Evolutionary conservation across 2,329 filamentous ascomycete species (phyloP).

Genomic region (Colletotrichum sp.): DNA sequence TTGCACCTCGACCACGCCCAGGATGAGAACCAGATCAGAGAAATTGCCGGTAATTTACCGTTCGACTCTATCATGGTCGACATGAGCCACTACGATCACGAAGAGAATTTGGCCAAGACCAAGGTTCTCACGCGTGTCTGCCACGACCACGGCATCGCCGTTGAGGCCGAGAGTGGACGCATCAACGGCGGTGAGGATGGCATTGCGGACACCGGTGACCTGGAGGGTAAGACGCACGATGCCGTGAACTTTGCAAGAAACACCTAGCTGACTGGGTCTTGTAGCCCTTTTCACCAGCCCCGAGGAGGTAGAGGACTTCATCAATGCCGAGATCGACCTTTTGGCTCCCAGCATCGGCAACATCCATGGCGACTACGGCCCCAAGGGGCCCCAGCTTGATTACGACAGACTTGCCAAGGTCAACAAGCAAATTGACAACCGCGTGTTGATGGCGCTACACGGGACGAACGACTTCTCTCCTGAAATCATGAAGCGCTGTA

Average conservation of each 20-base stretch:
- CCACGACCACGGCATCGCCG: slow-evolving; percentile 65
- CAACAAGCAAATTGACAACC: slow-evolving; percentile 25
- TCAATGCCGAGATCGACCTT: slow-evolving; percentile 74
- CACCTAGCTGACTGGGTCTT: background rate
- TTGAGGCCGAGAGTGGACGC: slow-evolving; percentile 70
- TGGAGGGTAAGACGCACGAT: slow-evolving; percentile 35
- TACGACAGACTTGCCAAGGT: slow-evolving; percentile 54
- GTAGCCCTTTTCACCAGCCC: slow-evolving; percentile 60
- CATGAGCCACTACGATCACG: slow-evolving; percentile 75
- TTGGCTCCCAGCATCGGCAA: slow-evolving; percentile 79
- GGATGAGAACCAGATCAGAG: slow-evolving; percentile 59
- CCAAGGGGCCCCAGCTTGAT: slow-evolving; percentile 65
- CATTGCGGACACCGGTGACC: slow-evolving; percentile 61
- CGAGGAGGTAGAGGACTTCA: slow-evolving; percentile 72
- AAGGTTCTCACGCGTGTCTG: slow-evolving; percentile 65
- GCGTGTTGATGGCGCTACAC: slow-evolving; percentile 23
- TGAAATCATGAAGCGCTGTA: slow-evolving; percentile 19
- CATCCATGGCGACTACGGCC: slow-evolving; percentile 75
- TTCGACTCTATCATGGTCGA: slow-evolving; percentile 81
- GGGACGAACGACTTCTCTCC: slow-evolving; percentile 25
- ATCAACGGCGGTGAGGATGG: slow-evolving; percentile 73
- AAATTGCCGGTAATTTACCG: slow-evolving; percentile 53
- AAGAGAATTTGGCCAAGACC: slow-evolving; percentile 69
- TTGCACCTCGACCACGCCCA: slow-evolving; percentile 73
- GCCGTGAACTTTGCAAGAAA: background rate